Conservation (phyloP, 768 basidiomycete species). For the Tylopilus subfusipes region DNA sequence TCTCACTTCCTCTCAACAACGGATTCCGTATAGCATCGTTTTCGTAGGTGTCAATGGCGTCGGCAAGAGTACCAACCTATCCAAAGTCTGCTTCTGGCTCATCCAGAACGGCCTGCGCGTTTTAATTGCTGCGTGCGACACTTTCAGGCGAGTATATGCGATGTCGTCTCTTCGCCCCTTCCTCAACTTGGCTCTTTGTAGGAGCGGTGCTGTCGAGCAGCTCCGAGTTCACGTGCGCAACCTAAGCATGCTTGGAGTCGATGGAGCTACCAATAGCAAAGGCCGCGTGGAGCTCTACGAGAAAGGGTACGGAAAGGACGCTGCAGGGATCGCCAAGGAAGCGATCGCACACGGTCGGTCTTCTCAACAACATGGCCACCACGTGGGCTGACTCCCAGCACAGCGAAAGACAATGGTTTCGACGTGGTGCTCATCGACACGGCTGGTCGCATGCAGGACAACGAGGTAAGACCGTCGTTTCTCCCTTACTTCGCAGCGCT, state of each 20-base stretch:
- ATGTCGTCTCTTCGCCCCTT: background rate
- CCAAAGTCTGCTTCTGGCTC: slow-evolving; percentile 99
- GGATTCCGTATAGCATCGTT: slow-evolving; percentile 86
- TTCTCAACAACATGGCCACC: background rate
- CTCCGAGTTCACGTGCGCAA: slow-evolving; percentile 95
- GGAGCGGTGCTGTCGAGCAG: slow-evolving; percentile 97
- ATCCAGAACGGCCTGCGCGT: slow-evolving; percentile 93
- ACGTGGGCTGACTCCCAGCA: slow-evolving; percentile 5
- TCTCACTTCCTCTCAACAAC: slow-evolving; percentile 68
- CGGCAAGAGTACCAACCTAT: slow-evolving; percentile 96
- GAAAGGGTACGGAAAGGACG: slow-evolving; percentile 96
- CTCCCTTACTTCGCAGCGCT: background rate
- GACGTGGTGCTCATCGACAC: slow-evolving; percentile 98
- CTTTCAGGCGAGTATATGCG: slow-evolving; percentile 64
- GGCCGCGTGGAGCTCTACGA: slow-evolving; percentile 91
- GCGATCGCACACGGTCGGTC: slow-evolving; percentile 82
- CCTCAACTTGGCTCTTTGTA: slow-evolving; percentile 25
- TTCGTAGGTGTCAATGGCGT: slow-evolving; percentile 99
- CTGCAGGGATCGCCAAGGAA: slow-evolving; percentile 96
- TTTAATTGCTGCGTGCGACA: slow-evolving; percentile 97
- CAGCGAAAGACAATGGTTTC: slow-evolving; percentile 86
- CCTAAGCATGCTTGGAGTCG: slow-evolving; percentile 75
- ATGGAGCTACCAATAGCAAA: slow-evolving; percentile 65
- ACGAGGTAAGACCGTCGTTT: slow-evolving; percentile 60
- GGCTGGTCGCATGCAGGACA: slow-evolving; percentile 99